These are phyloP conservation scores for Salix suchowensis DNA, from an alignment of 345 rosid genomes.

Conservation along the genomic window DNA sequence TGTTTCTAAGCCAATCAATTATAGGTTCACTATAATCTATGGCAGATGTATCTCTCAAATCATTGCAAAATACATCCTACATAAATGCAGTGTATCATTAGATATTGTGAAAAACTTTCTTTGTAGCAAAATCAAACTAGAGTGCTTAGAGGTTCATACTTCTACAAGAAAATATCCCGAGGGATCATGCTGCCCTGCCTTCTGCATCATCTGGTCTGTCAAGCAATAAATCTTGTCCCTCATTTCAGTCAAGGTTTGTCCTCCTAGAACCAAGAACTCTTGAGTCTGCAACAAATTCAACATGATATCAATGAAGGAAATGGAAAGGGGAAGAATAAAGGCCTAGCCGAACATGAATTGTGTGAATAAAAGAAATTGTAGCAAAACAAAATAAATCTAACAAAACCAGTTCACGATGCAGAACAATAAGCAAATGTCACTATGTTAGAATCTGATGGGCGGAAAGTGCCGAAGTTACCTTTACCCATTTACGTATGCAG, in stretches of 20 bases:
- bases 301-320: slow-evolving; percentile 4
- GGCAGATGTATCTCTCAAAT: slow-evolving; percentile 59
- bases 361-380: background rate
- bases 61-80: slow-evolving; percentile 73
- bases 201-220: slow-evolving; percentile 71
- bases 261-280: slow-evolving; percentile 78
- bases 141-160: slow-evolving; percentile 32
- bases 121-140: background rate
- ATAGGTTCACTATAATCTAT: slow-evolving; percentile 71
- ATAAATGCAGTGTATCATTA: slow-evolving; percentile 15
- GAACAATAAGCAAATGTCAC: background rate
- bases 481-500: slow-evolving; percentile 29
- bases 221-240: slow-evolving; percentile 76
- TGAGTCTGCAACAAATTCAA: slow-evolving; percentile 46
- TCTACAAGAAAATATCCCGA: slow-evolving; percentile 92
- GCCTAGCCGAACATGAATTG: background rate
- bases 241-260: slow-evolving; percentile 60
- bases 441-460: background rate
- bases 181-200: slow-evolving; percentile 59
- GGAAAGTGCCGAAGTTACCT: slow-evolving; percentile 38
- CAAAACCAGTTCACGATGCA: background rate
- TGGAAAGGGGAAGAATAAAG: background rate
- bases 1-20: slow-evolving; percentile 66
- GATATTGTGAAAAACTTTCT: slow-evolving; percentile 1
- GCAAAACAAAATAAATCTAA: background rate